phyloP scores from a whole-genome alignment of 257 asterid genomes.

The Solanum phureja region DNA sequence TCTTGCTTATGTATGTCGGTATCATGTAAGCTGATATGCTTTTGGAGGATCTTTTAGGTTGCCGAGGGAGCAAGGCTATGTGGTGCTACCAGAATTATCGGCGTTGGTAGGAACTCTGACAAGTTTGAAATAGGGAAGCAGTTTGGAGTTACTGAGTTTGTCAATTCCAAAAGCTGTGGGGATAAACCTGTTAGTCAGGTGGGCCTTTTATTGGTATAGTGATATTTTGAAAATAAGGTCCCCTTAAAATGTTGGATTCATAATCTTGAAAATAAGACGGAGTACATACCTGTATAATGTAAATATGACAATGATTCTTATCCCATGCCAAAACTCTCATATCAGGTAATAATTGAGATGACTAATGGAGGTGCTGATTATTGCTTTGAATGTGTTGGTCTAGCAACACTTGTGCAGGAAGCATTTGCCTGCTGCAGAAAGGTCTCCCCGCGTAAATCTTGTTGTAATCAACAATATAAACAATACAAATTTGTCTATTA shows the following conservation, averaged over 20 bases:
- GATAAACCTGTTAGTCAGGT: conserved; percentile 73
- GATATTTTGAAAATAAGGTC: not conserved
- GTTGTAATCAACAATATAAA: not conserved
- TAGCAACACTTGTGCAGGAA: conserved; percentile 54
- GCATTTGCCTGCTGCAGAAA: conserved; percentile 66
- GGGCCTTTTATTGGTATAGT: not conserved
- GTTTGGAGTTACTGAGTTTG: conserved; percentile 77
- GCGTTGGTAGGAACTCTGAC: conserved; percentile 60
- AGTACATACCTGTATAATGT: not conserved
- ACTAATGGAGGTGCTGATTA: conserved; percentile 88
- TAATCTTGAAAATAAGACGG: not conserved
- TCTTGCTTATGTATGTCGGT: not conserved
- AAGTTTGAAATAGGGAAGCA: conserved; percentile 57
- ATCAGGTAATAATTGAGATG: conserved; percentile 59
- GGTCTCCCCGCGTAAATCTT: conserved; percentile 21
- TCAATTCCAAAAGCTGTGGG: conserved; percentile 42
- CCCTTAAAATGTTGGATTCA: not conserved
- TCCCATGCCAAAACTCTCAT: not conserved
- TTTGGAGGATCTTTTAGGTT: conserved; percentile 28
- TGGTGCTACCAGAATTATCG: conserved; percentile 62
- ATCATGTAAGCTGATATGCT: not conserved
- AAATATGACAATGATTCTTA: not conserved
- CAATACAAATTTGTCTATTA: not conserved
- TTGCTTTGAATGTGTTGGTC: conserved; percentile 88
- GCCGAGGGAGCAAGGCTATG: conserved; percentile 87